A percentile compares a stretch with the other conserved stretches of the same genome.
Conservation (phyloP, 2,329 filamentous ascomycete species). For the Claviceps africana region DNA sequence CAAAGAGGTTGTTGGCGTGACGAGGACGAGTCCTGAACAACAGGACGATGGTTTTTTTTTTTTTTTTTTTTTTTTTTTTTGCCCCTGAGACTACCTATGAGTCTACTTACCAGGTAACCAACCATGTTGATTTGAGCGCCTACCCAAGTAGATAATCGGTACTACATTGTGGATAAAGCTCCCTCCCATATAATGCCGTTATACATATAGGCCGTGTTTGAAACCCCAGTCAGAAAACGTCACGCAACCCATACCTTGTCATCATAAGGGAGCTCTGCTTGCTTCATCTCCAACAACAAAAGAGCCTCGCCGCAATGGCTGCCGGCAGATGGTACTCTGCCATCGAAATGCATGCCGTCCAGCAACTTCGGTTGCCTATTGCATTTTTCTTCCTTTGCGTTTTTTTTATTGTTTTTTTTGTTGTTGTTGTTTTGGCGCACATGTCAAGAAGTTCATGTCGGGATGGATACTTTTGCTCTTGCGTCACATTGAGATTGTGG, state of each 20-base stretch:
- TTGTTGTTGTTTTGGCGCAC: background rate
- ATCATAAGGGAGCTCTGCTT: background rate
- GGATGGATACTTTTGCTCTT: background rate
- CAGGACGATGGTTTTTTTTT: background rate
- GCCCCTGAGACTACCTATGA: background rate
- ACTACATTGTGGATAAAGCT: background rate
- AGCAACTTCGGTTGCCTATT: background rate
- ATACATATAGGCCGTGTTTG: background rate
- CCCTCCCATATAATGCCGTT: background rate
- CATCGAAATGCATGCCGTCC: background rate
- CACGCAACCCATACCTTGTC: background rate
- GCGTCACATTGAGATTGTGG: background rate
- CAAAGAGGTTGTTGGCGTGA: constrained; percentile 9
- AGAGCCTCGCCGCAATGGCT: background rate
- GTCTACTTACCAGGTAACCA: too few relatives aligned
- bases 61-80: background rate
- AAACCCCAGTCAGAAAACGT: background rate
- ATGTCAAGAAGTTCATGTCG: background rate
- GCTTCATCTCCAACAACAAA: background rate
- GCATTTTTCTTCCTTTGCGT: background rate
- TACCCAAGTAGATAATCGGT: background rate
- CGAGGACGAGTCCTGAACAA: background rate
- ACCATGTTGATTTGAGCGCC: too few relatives aligned
- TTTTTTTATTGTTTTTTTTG: background rate
- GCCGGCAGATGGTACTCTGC: background rate